Percentiles rank a stretch among this genome's conserved stretches.
Conservation (phyloP, 495 filamentous ascomycete species). For the Geoglossum glabrum region DNA sequence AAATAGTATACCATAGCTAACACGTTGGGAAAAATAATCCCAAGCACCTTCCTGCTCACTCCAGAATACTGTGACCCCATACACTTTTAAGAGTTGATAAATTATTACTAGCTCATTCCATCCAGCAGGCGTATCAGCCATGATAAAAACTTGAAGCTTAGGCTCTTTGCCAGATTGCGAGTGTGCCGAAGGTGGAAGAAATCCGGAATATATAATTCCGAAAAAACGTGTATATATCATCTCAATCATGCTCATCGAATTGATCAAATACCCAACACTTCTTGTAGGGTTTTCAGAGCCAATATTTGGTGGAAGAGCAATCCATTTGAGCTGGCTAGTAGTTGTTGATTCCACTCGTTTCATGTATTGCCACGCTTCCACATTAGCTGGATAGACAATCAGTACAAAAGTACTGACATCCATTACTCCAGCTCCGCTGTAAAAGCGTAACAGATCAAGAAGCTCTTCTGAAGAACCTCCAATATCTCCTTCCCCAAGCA, state of each 20-base stretch:
- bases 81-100: not conserved
- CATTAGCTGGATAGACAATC: not conserved
- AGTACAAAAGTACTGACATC: not conserved
- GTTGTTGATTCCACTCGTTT: not conserved
- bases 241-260: not conserved
- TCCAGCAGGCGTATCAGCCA: not conserved
- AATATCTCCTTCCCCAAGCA: not conserved
- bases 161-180: not conserved
- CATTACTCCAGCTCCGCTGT: not conserved
- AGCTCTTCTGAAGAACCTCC: not conserved
- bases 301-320: not conserved
- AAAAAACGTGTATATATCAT: not conserved
- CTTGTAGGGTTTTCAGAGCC: not conserved
- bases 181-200: not conserved
- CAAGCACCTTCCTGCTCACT: not conserved
- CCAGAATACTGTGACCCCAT: not conserved
- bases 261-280: not conserved
- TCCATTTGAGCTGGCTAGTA: not conserved
- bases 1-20: not conserved
- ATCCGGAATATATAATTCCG: not conserved
- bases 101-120: not conserved
- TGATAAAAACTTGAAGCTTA: not conserved
- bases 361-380: constrained; percentile 2
- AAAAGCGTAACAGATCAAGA: not conserved
- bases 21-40: constrained; percentile 1